These are phyloP conservation scores for Diplotaxis tenuifolia DNA, from an alignment of 345 rosid genomes.

Conservation along the genomic window DNA sequence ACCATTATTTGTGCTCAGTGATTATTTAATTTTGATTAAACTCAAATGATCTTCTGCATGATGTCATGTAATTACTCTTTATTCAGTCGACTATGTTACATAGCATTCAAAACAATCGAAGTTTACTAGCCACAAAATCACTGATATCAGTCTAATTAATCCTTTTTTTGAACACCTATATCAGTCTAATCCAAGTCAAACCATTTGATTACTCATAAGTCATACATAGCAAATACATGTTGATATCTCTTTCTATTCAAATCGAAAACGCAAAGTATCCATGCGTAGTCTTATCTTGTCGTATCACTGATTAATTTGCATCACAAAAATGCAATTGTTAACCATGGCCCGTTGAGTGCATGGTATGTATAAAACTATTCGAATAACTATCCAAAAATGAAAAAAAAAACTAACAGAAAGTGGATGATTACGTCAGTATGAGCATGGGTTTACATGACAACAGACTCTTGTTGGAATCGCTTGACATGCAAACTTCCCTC, in stretches of 20 bases:
- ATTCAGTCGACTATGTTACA: neutral
- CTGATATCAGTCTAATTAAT: neutral
- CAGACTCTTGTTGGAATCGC: conserved; percentile 20
- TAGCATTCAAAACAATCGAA: neutral
- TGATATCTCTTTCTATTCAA: conserved; percentile 4
- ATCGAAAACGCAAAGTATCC: neutral
- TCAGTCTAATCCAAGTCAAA: conserved; percentile 13
- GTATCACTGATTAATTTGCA: neutral
- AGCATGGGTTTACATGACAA: conserved; percentile 28
- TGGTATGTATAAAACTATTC: neutral
- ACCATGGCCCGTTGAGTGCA: neutral
- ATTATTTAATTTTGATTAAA: neutral
- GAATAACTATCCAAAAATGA: conserved; percentile 4
- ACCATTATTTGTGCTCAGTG: neutral
- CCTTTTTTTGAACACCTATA: too few relatives aligned
- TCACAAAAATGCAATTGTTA: neutral
- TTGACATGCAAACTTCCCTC: conserved; percentile 34
- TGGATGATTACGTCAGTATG: conserved; percentile 34
- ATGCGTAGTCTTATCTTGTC: neutral
- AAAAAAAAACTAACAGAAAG: neutral
- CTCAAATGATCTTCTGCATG: neutral
- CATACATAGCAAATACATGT: neutral
- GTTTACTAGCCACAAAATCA: neutral
- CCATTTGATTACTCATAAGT: neutral
- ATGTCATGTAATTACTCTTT: neutral